Evolutionary conservation across 345 rosid genomes (phyloP), one percentile per base, ranked within the genome.

Genomic region (Viola odorata): DNA sequence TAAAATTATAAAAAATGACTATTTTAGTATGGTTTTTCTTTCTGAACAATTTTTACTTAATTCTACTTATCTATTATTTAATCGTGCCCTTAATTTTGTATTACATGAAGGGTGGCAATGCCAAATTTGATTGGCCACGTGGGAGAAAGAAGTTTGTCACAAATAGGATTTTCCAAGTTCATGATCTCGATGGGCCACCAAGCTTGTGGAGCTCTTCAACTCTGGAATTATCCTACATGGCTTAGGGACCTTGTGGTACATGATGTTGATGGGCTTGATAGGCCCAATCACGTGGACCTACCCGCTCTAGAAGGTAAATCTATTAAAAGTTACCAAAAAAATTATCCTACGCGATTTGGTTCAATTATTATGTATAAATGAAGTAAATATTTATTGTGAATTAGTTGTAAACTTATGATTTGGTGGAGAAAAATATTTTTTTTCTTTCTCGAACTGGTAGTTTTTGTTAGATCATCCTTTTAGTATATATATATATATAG

Each of bases 181-280:
- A 63, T 85, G 68, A 84, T 85, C 1, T 85, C 91, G 53, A 82
- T 85, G 91, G 91, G 91, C 12, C 85, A 85, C 48, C 91, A 85
- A 66, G 85, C 87, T 41, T 37, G 80, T 42, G 91, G 87, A 0
- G 85, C 81, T 3, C 60, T 85, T 12, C 75, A 75, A 57, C 79
- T 82, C 1, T 78, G 79, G 82, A 85, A 82, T 39, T 85, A 85
- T 75, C 91, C 91, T 15, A 5, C 3, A 8, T 85, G 82, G 82
- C 60, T 81, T 1, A 72, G 82, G n/a, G 70, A 81, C 59, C 58
- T 81, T 12, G 41, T 77, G 4, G 41, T 81, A 3, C 81, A 82
- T 0, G 77, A 82, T 16, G 4, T 39, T 16, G 73, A 75, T 53
- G 91, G 85, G 16, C 63, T 56, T 12, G 85, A 75, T 7, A 75